Base-by-base conservation (phyloP, 1,284 basidiomycete genomes). In the Schizophyllum amplum region DNA sequence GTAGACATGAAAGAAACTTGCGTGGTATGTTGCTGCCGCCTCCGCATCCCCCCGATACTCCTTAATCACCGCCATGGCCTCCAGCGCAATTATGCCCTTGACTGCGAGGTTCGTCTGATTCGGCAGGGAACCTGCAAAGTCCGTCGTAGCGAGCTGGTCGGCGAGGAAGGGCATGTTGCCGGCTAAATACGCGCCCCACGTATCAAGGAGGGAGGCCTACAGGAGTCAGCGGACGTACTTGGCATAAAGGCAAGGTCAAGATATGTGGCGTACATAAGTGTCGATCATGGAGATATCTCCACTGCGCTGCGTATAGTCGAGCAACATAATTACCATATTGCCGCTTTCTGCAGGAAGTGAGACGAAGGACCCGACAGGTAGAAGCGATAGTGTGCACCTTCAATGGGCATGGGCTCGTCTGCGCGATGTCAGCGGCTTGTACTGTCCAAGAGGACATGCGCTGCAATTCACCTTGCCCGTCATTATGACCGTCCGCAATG, bases 51-150 rank as follows among this genome's bases (percentile, higher is more conserved):
- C n/a, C 48, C 22, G 48, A 50, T 50, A 50, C 21, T 50, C 62
- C 0, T 77, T 76, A 48, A 88, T 83, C 57, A 80, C 71, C 0
- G 80, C 72, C 84, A 88, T 87, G 7, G 78, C 85, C 62, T 78
- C 81, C 67, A 90, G 87, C 24, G 85, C 86, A 53, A 86, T 70
- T 59, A 88, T 87, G 7, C 86, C 87, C 64, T 90, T 90, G 71
- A 90, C 86, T 0, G 87, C 87, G 21, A 89, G 76, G 64, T 91
- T 87, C 13, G 87, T 90, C 68, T 90, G 86, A 66, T 90, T 89
- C 46, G 83, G 82, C 24, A 55, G 26, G 9, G 56, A 21, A 20
- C 48, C 48, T 11, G 48, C 20, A 20, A 50, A 50, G 20, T 21
- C 20, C 21, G 20, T 24, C 21, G 48, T 22, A 3, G 21, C 24